Evolutionary conservation across 2,329 filamentous ascomycete genomes (phyloP), one percentile per base, ranked within the genome.

Genomic region (Aspergillus nomiae): DNA sequence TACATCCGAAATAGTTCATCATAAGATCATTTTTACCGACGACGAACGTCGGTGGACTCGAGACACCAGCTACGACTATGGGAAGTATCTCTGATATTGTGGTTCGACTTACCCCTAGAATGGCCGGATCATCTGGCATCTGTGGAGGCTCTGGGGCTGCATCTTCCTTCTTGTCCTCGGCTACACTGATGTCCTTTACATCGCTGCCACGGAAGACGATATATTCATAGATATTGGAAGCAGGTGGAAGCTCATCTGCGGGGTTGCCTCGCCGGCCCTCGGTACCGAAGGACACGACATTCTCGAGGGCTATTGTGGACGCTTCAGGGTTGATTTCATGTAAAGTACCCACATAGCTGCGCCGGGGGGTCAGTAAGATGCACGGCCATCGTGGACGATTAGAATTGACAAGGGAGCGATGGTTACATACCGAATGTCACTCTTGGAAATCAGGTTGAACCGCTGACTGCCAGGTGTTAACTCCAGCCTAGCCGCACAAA

Each of bases 1-100:
- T 92, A 95, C 92, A 97, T 97, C 94, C 94, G 93, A 86, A 90
- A 96, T 82, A 82, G 95, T 96, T 97, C 94, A 97, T 88, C 81
- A 83, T 76, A 68, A 68, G 68, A 74, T 72, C 70, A 71, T 69
- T 2, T 64, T 60, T 59, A 53, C 64, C 59, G 59, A 69, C 65
- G 65, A 61, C 19, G 36, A 58, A 57, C 51, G 45, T 60, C 57
- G 50, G 57, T 36, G 60, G 61, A 65, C 63, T 58, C 51, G 58
- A 48, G 56, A n/a, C 58, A 59, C 43, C 32, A 26, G 51, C 51
- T 55, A 55, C 51, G 34, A 36, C 21, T 36, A 55, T 19, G 34
- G 21, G n/a, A 16, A 10, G 32, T 16, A 55, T 11, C 24, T 36
- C 26, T 26, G n/a, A 36, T 36, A 16, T 24, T 32, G 26, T 34